Evolutionary conservation across 768 basidiomycete species (phyloP).

Genomic region (Amanita muscaria): DNA sequence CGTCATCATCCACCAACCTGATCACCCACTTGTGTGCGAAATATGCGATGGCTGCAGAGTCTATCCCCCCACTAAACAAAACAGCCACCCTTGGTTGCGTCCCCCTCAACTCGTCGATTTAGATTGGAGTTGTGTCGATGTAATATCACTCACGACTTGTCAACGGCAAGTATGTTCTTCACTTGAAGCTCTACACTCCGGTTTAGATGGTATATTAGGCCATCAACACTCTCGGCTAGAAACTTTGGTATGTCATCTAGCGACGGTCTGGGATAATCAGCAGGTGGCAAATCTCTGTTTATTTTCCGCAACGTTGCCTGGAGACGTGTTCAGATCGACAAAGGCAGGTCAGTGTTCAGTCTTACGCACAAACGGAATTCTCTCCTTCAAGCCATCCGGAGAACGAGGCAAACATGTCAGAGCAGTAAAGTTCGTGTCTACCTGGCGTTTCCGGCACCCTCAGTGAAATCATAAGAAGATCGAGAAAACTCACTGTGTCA

Average conservation of each 20-base stretch:
- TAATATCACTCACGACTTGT: conserved; percentile 21
- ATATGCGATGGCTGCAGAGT: conserved; percentile 77
- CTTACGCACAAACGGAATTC: conserved; percentile 23
- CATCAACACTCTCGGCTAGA: conserved; percentile 35
- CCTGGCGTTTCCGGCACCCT: neutral
- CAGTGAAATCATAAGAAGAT: neutral
- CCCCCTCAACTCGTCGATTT: conserved; percentile 14
- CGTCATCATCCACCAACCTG: neutral
- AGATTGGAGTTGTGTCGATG: conserved; percentile 1
- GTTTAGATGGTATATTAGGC: conserved; percentile 47
- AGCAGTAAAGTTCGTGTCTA: conserved; percentile 1
- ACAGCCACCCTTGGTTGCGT: conserved; percentile 62
- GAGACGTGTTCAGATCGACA: neutral
- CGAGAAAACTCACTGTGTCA: conserved; percentile 11
- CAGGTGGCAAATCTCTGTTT: conserved; percentile 31
- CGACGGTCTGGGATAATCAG: conserved; percentile 23
- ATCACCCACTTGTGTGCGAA: conserved; percentile 61
- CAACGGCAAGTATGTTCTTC: conserved; percentile 49
- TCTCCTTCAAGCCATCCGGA: neutral
- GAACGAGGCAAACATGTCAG: conserved; percentile 1
- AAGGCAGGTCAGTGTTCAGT: neutral
- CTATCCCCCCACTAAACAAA: conserved; percentile 94
- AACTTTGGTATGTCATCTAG: conserved; percentile 37
- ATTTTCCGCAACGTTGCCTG: neutral
- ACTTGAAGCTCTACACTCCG: conserved; percentile 63